These are phyloP conservation scores for Fusarium sp. DNA, from an alignment of 2,329 filamentous ascomycete genomes.

Conservation along the genomic window DNA sequence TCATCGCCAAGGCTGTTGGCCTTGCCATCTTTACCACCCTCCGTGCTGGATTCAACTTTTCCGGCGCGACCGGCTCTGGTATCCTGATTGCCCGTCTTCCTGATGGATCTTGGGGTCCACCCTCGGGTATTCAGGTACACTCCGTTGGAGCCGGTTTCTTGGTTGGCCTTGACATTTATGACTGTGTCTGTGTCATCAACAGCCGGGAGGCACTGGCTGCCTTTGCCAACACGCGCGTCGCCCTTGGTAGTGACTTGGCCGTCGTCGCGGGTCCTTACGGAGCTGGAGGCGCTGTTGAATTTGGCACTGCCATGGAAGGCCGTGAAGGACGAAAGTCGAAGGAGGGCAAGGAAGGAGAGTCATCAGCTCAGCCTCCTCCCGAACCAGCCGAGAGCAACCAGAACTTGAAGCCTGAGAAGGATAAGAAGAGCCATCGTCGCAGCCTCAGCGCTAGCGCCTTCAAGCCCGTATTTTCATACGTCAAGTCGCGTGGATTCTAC, in stretches of 20 bases:
- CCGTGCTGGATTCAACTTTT: constrained; percentile 73
- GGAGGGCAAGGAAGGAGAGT: constrained; percentile 55
- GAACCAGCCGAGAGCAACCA: constrained; percentile 27
- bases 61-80: constrained; percentile 75
- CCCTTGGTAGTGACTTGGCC: constrained; percentile 82
- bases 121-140: constrained; percentile 85
- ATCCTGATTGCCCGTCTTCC: constrained; percentile 71
- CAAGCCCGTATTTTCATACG: constrained; percentile 71
- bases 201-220: constrained; percentile 79
- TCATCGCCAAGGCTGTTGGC: constrained; percentile 74
- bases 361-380: constrained; percentile 16
- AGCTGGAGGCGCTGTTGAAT: constrained; percentile 80
- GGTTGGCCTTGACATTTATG: constrained; percentile 87
- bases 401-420: constrained; percentile 43
- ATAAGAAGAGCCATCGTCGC: constrained; percentile 46
- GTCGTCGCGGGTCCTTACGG: constrained; percentile 78
- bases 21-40: constrained; percentile 80
- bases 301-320: constrained; percentile 45
- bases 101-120: constrained; percentile 81
- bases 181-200: constrained; percentile 90
- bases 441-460: constrained; percentile 46
- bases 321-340: constrained; percentile 50
- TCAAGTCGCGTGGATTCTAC: constrained; percentile 91
- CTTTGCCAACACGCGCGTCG: constrained; percentile 81
- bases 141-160: constrained; percentile 84